A percentile compares a stretch with the other conserved stretches of the same genome.
phyloP scores from a whole-genome alignment of 345 rosid species.

The Camelina neglecta region DNA sequence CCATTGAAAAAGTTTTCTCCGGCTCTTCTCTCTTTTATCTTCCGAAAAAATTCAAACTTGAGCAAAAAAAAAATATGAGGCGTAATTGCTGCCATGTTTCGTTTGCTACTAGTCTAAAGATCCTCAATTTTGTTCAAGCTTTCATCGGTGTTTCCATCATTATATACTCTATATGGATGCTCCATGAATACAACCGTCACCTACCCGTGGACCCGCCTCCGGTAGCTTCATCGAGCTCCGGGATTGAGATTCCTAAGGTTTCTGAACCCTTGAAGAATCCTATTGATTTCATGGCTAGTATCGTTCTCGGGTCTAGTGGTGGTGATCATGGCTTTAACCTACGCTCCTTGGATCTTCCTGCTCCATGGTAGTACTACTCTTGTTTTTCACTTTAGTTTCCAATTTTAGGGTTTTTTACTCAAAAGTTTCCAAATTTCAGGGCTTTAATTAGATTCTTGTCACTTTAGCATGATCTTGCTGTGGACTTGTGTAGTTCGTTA shows the following conservation, averaged over 20 bases:
- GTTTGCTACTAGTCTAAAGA: slow-evolving; percentile 61
- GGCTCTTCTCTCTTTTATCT: slow-evolving; percentile 15
- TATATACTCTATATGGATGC: slow-evolving; percentile 87
- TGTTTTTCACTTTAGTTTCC: background rate
- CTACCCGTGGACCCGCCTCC: slow-evolving; percentile 45
- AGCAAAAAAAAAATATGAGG: slow-evolving; percentile 47
- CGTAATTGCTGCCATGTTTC: slow-evolving; percentile 77
- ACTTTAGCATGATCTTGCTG: background rate
- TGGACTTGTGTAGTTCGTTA: background rate
- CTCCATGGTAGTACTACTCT: slow-evolving; percentile 81
- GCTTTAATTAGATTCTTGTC: background rate
- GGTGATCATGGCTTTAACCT: slow-evolving; percentile 53
- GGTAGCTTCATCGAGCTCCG: slow-evolving; percentile 31
- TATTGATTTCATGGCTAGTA: slow-evolving; percentile 41
- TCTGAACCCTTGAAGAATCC: slow-evolving; percentile 40
- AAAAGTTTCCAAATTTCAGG: slow-evolving; percentile 1
- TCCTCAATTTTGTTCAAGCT: slow-evolving; percentile 73
- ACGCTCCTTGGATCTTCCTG: slow-evolving; percentile 69
- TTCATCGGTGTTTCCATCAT: slow-evolving; percentile 70
- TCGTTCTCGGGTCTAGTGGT: slow-evolving; percentile 49
- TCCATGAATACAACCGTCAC: slow-evolving; percentile 71
- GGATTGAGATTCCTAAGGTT: slow-evolving; percentile 26
- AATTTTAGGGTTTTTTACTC: background rate
- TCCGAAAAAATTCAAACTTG: background rate
- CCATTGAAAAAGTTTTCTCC: background rate